Percentiles rank a stretch among this genome's conserved stretches.
Evolutionary conservation across 805 yeast species (phyloP).

Genomic region (Lachancea waltii): DNA sequence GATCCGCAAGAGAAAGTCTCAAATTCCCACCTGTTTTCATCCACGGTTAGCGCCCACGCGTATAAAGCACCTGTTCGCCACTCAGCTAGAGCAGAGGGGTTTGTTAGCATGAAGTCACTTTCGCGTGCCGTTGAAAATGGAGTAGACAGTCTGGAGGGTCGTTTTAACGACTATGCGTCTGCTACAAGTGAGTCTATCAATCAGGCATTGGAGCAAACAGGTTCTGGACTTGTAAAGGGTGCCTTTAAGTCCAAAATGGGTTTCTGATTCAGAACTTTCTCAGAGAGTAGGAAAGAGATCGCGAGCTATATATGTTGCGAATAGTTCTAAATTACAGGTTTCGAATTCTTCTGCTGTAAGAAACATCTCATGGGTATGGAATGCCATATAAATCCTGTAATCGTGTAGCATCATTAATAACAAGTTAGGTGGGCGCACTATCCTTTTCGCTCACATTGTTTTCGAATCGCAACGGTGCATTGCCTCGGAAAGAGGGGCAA

Average conservation of each 20-base stretch:
- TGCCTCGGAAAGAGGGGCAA: too few relatives aligned
- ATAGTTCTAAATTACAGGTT: too few relatives aligned
- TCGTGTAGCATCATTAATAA: too few relatives aligned
- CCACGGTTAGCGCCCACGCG: constrained; percentile 16
- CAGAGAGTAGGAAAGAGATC: background rate
- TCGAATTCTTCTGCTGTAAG: too few relatives aligned
- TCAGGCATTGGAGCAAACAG: constrained; percentile 44
- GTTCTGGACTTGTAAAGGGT: constrained; percentile 44
- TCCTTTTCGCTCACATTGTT: too few relatives aligned
- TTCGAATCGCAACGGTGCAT: too few relatives aligned
- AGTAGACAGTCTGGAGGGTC: constrained; percentile 47
- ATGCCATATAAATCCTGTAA: too few relatives aligned
- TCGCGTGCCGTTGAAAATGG: constrained; percentile 45
- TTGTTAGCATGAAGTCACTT: constrained; percentile 37
- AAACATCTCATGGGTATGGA: too few relatives aligned
- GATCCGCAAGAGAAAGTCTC: constrained; percentile 20
- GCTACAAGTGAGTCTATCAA: constrained; percentile 47
- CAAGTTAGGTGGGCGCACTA: too few relatives aligned
- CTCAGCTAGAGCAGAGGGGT: constrained; percentile 32
- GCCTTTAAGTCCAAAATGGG: constrained; percentile 52
- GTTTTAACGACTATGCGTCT: constrained; percentile 51
- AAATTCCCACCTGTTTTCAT: constrained; percentile 10
- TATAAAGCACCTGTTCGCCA: constrained; percentile 46
- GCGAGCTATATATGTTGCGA: too few relatives aligned
- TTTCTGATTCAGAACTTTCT: constrained; percentile 27